phyloP scores from a whole-genome alignment of 2,329 filamentous ascomycete genomes.

The Fonsecaea multimorphosa region DNA sequence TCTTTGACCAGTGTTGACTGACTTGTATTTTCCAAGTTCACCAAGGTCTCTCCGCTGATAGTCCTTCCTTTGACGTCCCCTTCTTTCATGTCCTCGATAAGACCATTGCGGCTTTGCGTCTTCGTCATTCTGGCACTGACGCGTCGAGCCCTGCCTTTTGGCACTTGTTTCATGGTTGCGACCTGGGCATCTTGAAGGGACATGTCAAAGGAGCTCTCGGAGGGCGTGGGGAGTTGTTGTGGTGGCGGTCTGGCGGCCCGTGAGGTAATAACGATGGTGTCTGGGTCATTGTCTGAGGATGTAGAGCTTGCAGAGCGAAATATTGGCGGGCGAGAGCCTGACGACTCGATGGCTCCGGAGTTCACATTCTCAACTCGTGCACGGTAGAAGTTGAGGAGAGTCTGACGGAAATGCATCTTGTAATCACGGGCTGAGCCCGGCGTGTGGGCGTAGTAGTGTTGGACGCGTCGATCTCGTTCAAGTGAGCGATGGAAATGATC shows the following conservation, averaged over 20 bases:
- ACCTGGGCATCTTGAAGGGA: constrained; percentile 36
- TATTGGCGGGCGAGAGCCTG: constrained; percentile 18
- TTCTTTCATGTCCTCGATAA: constrained; percentile 41
- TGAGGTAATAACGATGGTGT: constrained; percentile 33
- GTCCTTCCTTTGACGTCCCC: constrained; percentile 40
- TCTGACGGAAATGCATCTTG: constrained; percentile 40
- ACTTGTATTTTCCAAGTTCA: constrained; percentile 49
- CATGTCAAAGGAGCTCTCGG: constrained; percentile 41
- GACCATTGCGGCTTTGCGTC: constrained; percentile 38
- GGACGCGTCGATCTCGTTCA: constrained; percentile 28
- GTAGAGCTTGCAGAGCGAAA: constrained; percentile 41
- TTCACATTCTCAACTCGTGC: constrained; percentile 10
- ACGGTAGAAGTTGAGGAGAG: constrained; percentile 37
- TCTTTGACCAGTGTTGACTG: constrained; percentile 48
- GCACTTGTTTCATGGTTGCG: constrained; percentile 33
- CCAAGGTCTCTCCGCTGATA: constrained; percentile 46
- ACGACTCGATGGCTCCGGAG: not conserved
- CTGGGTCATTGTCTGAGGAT: constrained; percentile 29
- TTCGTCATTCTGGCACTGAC: constrained; percentile 28
- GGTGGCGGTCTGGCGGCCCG: constrained; percentile 12
- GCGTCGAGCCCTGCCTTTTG: constrained; percentile 37
- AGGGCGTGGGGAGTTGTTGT: constrained; percentile 41
- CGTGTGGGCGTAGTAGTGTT: not conserved
- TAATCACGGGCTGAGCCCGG: constrained; percentile 4
- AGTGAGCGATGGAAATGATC: not conserved